Percentiles rank a stretch among this genome's conserved stretches.
These are phyloP conservation scores for Penicillium decumbens DNA, from an alignment of 2,329 filamentous ascomycete species.

Conservation along the genomic window DNA sequence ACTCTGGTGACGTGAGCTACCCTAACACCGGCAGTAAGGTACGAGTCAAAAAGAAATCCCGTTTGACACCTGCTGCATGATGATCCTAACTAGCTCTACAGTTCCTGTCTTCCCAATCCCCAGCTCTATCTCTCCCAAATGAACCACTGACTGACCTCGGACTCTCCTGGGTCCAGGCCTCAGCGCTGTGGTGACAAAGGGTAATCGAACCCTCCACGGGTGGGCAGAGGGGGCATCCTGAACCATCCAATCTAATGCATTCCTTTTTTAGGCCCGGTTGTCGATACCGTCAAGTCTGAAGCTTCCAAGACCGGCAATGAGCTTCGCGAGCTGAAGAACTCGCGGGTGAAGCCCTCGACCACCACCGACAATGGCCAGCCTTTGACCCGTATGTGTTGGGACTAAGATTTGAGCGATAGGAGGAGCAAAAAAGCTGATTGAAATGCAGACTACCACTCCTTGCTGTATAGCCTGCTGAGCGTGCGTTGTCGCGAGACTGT, in stretches of 20 bases:
- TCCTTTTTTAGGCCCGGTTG: conserved; percentile 48
- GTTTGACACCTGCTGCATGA: conserved; percentile 1
- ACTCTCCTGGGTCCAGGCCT: conserved; percentile 16
- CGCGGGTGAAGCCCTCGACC: conserved; percentile 50
- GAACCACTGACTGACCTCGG: conserved; percentile 17
- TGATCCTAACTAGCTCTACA: conserved; percentile 15
- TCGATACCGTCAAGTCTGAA: conserved; percentile 54
- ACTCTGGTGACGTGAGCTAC: conserved; percentile 37
- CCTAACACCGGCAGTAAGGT: conserved; percentile 41
- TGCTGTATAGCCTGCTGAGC: conserved; percentile 62
- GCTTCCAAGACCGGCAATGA: conserved; percentile 54
- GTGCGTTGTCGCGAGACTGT: conserved; percentile 35
- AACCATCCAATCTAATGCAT: conserved; percentile 17
- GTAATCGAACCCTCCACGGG: conserved; percentile 9
- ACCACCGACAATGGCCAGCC: conserved; percentile 58
- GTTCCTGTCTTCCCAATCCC: neutral
- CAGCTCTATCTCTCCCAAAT: neutral
- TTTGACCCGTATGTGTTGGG: conserved; percentile 52
- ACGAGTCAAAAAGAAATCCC: conserved; percentile 10
- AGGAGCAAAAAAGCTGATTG: conserved; percentile 12
- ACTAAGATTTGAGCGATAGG: neutral
- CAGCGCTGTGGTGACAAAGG: conserved; percentile 26
- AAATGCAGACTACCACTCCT: conserved; percentile 58
- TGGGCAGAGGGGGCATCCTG: neutral
- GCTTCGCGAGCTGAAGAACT: conserved; percentile 54